Evolutionary conservation across 257 asterid genomes (phyloP), one percentile per base, ranked within the genome.

Genomic region (Solanum rostratum): DNA sequence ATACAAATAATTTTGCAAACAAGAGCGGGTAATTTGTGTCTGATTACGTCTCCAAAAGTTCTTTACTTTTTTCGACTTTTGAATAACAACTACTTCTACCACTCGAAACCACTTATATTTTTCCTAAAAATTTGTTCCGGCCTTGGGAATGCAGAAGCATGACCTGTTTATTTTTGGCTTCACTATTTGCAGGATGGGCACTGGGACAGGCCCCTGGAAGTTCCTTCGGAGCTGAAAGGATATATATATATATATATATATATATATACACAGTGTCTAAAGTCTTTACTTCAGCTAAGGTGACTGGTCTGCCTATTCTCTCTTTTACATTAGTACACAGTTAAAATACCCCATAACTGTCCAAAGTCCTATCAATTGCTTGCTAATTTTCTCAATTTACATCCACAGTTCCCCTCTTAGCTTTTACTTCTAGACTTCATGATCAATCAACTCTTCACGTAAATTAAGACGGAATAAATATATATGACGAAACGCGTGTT

Each of bases 201-300:
- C 94, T 2, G 90, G 91, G 81, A 88, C 95, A 8, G 94, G 98
- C 52, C 97, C 97, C 12, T 93, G 97, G 98, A 83, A 52, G 71
- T 91, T 92, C 85, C 91, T 93, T 24, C 85, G 89, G 87, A 84
- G 85, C 79, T 89, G 88, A 94, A 85, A 59, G 11, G 41, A 43
- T 22, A 43, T 16, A 45, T 2, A 1, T 0, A 71, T 3, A 71
- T 22, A 27, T 16, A 45, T 5, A 1, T 0, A 70, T 3, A 70
- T 0, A 22, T 46, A 45, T 33, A n/a, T n/a, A n/a, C n/a, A n/a
- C n/a, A 11, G 3, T 49, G 16, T 14, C 53, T 49, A 4, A 49
- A 49, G 2, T 49, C 4, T 49, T 49, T 4, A 49, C 4, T 13
- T 49, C 7, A 12, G 2, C 18, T 12, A 4, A 1, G 3, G 16